Evolutionary conservation across 768 basidiomycete species (phyloP).

Genomic region (Kwoniella europaea): DNA sequence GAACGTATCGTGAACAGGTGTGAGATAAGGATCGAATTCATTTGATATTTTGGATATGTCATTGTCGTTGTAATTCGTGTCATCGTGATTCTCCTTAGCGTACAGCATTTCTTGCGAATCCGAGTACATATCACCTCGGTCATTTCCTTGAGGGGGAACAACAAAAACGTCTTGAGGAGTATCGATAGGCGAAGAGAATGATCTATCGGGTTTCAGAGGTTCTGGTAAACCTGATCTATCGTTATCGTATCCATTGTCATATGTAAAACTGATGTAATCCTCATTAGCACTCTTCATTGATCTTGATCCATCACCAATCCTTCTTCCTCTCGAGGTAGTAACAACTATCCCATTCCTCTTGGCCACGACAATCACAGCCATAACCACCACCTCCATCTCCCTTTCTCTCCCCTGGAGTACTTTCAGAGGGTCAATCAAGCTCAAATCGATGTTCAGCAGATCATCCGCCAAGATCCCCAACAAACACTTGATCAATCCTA

Average conservation of each 20-base stretch:
- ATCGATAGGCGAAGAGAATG: neutral
- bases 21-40: constrained; percentile 14
- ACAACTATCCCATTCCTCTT: constrained; percentile 26
- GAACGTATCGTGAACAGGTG: neutral
- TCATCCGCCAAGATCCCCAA: constrained; percentile 37
- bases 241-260: neutral
- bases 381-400: constrained; percentile 32
- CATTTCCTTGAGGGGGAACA: neutral
- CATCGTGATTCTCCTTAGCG: neutral
- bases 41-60: constrained; percentile 12
- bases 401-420: constrained; percentile 24
- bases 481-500: constrained; percentile 30
- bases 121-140: neutral
- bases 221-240: neutral
- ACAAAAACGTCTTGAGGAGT: neutral
- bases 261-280: neutral
- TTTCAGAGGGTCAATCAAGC: constrained; percentile 23
- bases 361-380: constrained; percentile 36
- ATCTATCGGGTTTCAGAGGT: constrained; percentile 14
- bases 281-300: too few species aligned
- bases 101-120: neutral
- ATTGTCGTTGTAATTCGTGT: neutral
- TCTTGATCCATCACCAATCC: neutral
- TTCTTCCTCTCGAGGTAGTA: neutral
- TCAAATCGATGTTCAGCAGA: constrained; percentile 34